A percentile compares a stretch with the other conserved stretches of the same genome.
Evolutionary conservation across 148 eudicot genomes (phyloP).

Genomic region (Cornus suecica): DNA sequence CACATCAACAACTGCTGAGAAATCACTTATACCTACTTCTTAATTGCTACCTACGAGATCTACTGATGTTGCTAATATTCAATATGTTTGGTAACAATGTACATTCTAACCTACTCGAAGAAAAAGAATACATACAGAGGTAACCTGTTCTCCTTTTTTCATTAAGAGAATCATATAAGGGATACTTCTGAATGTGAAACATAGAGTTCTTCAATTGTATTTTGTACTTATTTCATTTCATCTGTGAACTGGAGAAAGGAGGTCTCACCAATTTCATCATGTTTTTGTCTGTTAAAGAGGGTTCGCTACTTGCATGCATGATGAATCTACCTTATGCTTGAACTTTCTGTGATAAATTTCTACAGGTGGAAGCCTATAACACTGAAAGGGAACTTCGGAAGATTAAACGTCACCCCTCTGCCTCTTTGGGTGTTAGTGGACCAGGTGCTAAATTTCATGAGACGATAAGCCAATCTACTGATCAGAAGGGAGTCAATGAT

Average conservation of each 20-base stretch:
- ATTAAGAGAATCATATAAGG: background rate
- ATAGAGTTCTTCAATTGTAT: background rate
- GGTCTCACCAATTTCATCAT: background rate
- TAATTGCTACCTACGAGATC: background rate
- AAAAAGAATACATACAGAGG: too few species aligned
- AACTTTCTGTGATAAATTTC: background rate
- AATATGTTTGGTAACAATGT: background rate
- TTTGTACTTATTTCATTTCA: background rate
- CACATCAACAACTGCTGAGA: background rate
- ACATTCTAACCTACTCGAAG: background rate
- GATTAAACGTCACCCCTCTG: slow-evolving; percentile 51
- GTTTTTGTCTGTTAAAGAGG: background rate
- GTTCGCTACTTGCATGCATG: background rate
- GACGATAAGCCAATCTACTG: slow-evolving; percentile 14
- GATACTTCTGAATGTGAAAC: background rate
- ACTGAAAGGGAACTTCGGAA: slow-evolving; percentile 55
- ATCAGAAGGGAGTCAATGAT: slow-evolving; percentile 20
- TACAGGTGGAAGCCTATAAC: slow-evolving; percentile 67
- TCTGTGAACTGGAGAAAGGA: background rate
- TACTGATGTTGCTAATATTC: background rate
- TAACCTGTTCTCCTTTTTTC: background rate
- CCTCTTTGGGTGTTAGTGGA: slow-evolving; percentile 28
- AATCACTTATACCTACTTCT: background rate
- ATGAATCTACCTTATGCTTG: background rate
- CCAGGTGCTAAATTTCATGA: slow-evolving; percentile 11